These are phyloP conservation scores for Nothophaeocryptopus gaeumannii DNA, from an alignment of 2,329 filamentous ascomycete genomes.

Conservation along the genomic window DNA sequence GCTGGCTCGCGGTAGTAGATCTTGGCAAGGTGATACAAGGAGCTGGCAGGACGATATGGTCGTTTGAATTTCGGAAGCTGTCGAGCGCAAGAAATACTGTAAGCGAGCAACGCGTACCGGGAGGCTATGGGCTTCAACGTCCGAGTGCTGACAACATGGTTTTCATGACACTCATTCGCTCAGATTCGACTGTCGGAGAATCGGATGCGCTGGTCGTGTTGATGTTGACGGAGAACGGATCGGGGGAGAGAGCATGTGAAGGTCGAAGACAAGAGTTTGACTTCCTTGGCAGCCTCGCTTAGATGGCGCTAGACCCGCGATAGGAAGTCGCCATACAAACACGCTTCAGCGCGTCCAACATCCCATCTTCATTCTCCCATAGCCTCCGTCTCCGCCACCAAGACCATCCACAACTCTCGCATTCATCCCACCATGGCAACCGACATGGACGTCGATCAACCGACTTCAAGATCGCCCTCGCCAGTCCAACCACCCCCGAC, in stretches of 20 bases:
- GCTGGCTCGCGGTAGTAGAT: no score
- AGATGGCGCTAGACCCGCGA: not conserved
- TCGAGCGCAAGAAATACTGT: no score
- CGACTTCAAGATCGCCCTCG: constrained; percentile 19
- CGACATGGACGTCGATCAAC: constrained; percentile 16
- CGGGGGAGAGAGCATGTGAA: not conserved
- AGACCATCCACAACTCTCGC: not conserved
- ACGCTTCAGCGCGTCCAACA: not conserved
- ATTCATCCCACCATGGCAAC: constrained; percentile 11
- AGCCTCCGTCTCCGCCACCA: not conserved
- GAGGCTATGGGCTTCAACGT: no score
- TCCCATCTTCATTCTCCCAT: not conserved
- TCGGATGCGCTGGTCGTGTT: not conserved
- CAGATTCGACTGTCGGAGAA: not conserved
- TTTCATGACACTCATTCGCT: not conserved
- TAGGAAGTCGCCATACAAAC: not conserved
- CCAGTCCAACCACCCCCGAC: constrained; percentile 44
- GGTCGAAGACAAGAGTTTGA: not conserved
- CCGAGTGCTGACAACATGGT: not conserved
- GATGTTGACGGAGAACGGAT: not conserved
- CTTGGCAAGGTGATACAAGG: no score
- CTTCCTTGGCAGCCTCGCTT: not conserved
- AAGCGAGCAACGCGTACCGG: no score
- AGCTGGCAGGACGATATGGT: no score
- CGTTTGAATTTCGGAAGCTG: no score